Base-by-base conservation (phyloP, 2,329 filamentous ascomycete species). In the Aspergillus floridensis region DNA sequence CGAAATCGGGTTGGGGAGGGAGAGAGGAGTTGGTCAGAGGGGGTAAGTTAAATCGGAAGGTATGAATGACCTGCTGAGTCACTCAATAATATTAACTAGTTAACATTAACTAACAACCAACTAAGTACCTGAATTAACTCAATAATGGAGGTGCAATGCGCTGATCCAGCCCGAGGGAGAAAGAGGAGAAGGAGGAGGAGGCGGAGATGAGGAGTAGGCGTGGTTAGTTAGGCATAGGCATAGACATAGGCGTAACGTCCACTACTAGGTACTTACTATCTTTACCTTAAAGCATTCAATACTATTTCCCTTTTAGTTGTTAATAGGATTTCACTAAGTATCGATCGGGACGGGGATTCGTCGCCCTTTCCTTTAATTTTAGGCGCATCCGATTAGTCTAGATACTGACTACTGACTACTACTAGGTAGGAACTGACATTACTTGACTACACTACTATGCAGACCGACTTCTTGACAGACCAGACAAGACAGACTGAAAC, bases 31-130 rank as follows among this genome's bases (percentile, higher is more conserved):
- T 29, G 26, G 38, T 26, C 32, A 41, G 52, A 12, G 16, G 6
- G n/a, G 41, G 53, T 22, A 22, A 4, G 22, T 22, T 12, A 16
- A 49, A 7, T 29, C 48, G 22, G 48, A 6, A 47, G 52, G 44
- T 44, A 54, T 54, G 52, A 32, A 46, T 47, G 52, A 53, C 52
- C 46, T 54, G 53, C 53, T 55, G 53, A 55, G 41, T 55, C 53
- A 55, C 38, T 44, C 14, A 8, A 44, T 44, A 44, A 19, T 19
- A 44, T 19, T 19, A 44, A 19, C 38, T n/a, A 41, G 2, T 7
- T 41, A 41, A 14, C 2, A 22, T 4, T 32, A 32, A 12, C 8
- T 32, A 32, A 11, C 5, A 35, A 35, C 32, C 4, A 16, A 35
- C 3, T 35, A 16, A 46, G 21, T 38, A 44, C 5, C 8, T 29